Percentiles rank a stretch among this genome's conserved stretches.
Evolutionary conservation across 169 alveolate genomes (phyloP).

Genomic region (Eimeria brunetti): DNA sequence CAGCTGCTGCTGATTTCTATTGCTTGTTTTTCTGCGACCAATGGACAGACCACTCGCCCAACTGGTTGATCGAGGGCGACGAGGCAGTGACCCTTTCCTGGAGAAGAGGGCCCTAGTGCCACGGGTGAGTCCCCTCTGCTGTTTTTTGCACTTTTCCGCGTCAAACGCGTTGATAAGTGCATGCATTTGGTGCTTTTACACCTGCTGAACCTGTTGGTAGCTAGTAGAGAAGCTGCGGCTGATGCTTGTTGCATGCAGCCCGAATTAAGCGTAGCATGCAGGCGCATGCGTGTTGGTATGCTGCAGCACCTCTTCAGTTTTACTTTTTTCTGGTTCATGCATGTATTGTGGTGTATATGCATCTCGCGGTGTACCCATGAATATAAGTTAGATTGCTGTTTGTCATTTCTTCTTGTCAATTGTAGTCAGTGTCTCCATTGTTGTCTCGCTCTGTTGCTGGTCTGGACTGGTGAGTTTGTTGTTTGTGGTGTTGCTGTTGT

Average conservation of each 20-base stretch:
- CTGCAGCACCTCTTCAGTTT: background rate
- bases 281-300: background rate
- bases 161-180: background rate
- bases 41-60: conserved; percentile 59
- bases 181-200: background rate
- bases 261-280: background rate
- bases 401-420: background rate
- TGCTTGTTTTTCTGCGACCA: background rate
- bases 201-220: background rate
- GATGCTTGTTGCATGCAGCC: background rate
- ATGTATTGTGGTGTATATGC: background rate
- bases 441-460: background rate
- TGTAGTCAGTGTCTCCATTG: background rate
- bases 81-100: conserved; percentile 49
- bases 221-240: background rate
- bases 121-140: background rate
- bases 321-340: background rate
- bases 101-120: conserved; percentile 5
- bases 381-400: background rate
- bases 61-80: conserved; percentile 28
- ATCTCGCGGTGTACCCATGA: background rate
- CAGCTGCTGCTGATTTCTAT: background rate
- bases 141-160: background rate
- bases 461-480: background rate
- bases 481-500: background rate